A percentile compares a stretch with the other conserved stretches of the same genome.
Evolutionary conservation across 164 flowering plant genomes (phyloP).

Genomic region (Litsea cubeba): DNA sequence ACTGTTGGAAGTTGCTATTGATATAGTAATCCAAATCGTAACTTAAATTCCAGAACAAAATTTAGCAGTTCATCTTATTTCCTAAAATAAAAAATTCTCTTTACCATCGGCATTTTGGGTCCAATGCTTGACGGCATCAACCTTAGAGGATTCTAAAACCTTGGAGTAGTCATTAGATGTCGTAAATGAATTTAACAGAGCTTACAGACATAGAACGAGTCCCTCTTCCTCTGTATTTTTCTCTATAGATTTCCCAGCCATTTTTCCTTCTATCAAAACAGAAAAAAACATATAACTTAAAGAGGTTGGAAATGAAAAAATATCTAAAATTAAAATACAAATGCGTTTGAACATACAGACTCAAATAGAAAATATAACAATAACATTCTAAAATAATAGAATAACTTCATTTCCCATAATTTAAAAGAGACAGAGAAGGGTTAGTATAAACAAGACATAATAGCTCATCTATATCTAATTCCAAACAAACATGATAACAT

Average conservation of each 20-base stretch:
- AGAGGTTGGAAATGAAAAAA: neutral
- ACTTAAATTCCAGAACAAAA: no score
- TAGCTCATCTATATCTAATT: no score
- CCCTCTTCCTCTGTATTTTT: slow-evolving; percentile 45
- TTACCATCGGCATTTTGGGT: slow-evolving; percentile 21
- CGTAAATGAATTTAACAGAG: slow-evolving; percentile 20
- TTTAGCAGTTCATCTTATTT: no score
- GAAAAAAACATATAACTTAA: no score
- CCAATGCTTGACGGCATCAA: slow-evolving; percentile 14
- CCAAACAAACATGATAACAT: no score
- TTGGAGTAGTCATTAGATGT: slow-evolving; percentile 18
- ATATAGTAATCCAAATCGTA: no score
- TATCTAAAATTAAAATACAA: neutral
- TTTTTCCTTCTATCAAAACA: slow-evolving; percentile 15
- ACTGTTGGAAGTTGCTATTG: neutral
- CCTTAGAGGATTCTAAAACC: slow-evolving; percentile 17
- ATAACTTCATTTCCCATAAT: no score
- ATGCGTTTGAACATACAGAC: neutral
- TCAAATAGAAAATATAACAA: no score
- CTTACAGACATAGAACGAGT: slow-evolving; percentile 23
- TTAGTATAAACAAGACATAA: neutral
- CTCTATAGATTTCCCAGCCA: slow-evolving; percentile 86
- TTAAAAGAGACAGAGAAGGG: neutral
- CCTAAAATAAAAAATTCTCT: no score
- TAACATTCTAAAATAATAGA: neutral